phyloP scores from a whole-genome alignment of 2,329 filamentous ascomycete genomes.

The Colletotrichum ledebouriae region DNA sequence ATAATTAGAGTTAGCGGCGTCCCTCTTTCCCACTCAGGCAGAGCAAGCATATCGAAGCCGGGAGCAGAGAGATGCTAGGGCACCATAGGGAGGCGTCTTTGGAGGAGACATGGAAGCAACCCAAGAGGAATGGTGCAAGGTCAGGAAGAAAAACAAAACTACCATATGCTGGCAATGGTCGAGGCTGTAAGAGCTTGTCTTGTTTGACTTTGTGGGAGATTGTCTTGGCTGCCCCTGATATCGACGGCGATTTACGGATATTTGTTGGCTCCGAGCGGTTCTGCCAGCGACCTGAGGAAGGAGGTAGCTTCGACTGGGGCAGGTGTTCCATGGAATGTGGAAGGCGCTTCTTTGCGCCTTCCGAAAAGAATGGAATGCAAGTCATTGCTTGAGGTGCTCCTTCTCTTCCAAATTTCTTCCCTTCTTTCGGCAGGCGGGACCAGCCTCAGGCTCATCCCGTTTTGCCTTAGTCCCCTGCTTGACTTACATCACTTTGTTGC shows the following conservation, averaged over 20 bases:
- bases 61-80: not conserved
- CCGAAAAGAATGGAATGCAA: slow-evolving; percentile 17
- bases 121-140: no score
- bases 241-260: not conserved
- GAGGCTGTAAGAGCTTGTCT: not conserved
- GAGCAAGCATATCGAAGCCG: not conserved
- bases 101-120: no score
- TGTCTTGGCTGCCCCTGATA: not conserved
- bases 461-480: slow-evolving; percentile 5
- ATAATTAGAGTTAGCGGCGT: slow-evolving; percentile 41
- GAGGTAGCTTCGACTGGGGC: not conserved
- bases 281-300: not conserved
- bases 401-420: slow-evolving; percentile 1
- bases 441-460: slow-evolving; percentile 8
- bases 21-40: not conserved
- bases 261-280: not conserved
- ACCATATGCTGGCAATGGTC: not conserved
- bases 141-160: no score
- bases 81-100: not conserved
- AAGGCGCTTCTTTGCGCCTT: slow-evolving; percentile 8
- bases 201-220: no score
- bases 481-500: slow-evolving; percentile 16
- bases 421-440: slow-evolving; percentile 25
- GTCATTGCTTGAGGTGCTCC: slow-evolving; percentile 12
- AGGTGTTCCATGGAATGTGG: not conserved